Evolutionary conservation across 2,329 filamentous ascomycete species (phyloP).

Genomic region (Pezicula carpinea): DNA sequence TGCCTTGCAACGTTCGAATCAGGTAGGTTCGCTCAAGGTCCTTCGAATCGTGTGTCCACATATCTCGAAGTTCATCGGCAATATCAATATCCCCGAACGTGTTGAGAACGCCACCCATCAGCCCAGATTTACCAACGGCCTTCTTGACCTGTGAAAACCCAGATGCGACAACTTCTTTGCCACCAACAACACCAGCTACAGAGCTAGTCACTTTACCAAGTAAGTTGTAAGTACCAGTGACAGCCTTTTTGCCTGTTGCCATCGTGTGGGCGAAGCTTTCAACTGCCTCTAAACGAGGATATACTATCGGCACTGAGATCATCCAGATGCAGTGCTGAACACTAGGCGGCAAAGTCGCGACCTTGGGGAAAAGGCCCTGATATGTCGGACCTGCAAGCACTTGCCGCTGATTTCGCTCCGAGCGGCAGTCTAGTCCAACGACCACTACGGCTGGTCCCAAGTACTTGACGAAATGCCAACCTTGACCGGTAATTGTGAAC

Average conservation of each 20-base stretch:
- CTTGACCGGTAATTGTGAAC: constrained; percentile 94
- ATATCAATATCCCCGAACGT: constrained; percentile 96
- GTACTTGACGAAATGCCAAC: constrained; percentile 98
- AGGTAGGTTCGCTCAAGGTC: constrained; percentile 95
- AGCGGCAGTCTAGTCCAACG: constrained; percentile 85
- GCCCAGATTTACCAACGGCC: constrained; percentile 87
- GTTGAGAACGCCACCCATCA: constrained; percentile 94
- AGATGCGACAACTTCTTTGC: constrained; percentile 85
- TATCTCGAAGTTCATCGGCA: constrained; percentile 87
- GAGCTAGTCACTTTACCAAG: constrained; percentile 92
- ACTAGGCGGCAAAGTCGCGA: constrained; percentile 82
- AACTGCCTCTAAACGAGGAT: constrained; percentile 85
- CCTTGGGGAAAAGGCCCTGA: constrained; percentile 93
- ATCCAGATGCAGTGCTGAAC: constrained; percentile 98
- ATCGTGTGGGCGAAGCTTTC: constrained; percentile 89
- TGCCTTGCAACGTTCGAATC: constrained; percentile 91
- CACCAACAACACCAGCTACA: constrained; percentile 91
- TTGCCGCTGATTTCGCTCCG: constrained; percentile 82
- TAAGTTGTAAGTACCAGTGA: constrained; percentile 94
- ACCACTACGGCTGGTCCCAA: constrained; percentile 87
- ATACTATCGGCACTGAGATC: constrained; percentile 84
- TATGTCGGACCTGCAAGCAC: constrained; percentile 97
- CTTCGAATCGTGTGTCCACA: constrained; percentile 98
- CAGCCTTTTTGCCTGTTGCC: constrained; percentile 91
- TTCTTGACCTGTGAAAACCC: constrained; percentile 96